phyloP scores from a whole-genome alignment of 139 green algal species.

The Coccomyxa sp. region DNA sequence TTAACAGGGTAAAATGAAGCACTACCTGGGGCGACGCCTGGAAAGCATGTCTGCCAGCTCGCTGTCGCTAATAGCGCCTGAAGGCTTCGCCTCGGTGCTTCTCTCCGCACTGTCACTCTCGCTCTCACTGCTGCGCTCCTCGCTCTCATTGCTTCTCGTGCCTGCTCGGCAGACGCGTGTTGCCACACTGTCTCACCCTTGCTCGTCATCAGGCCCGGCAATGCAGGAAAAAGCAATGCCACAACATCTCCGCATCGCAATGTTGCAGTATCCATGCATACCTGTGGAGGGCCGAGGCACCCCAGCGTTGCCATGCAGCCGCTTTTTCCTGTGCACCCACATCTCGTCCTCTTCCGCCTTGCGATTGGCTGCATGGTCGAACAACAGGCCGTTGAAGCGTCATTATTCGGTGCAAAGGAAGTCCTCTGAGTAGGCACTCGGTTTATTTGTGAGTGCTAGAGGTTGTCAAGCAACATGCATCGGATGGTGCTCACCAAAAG shows the following conservation, averaged over 20 bases:
- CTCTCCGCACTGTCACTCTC: not conserved
- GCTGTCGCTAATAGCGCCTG: not conserved
- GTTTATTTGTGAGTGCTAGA: not conserved
- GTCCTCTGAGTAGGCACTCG: not conserved
- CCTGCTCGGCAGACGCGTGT: not conserved
- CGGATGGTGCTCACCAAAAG: slow-evolving; percentile 19
- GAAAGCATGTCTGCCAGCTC: slow-evolving; percentile 3
- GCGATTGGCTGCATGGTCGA: slow-evolving; percentile 32
- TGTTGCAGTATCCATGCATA: not conserved
- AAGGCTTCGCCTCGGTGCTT: not conserved
- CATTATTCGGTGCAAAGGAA: not conserved
- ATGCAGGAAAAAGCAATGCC: not conserved
- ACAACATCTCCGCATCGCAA: not conserved
- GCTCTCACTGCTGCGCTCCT: not conserved
- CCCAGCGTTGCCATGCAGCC: not conserved
- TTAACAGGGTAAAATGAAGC: not conserved
- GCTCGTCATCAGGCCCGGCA: not conserved
- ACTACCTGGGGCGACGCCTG: not conserved
- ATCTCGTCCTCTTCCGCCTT: slow-evolving; percentile 48
- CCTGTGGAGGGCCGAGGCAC: not conserved
- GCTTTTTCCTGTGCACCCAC: slow-evolving; percentile 34
- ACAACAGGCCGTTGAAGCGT: not conserved
- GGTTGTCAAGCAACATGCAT: not conserved
- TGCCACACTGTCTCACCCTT: not conserved
- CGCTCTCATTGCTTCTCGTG: not conserved